phyloP scores from a whole-genome alignment of 1,284 basidiomycete genomes.

The Sporisorium reilianum region DNA sequence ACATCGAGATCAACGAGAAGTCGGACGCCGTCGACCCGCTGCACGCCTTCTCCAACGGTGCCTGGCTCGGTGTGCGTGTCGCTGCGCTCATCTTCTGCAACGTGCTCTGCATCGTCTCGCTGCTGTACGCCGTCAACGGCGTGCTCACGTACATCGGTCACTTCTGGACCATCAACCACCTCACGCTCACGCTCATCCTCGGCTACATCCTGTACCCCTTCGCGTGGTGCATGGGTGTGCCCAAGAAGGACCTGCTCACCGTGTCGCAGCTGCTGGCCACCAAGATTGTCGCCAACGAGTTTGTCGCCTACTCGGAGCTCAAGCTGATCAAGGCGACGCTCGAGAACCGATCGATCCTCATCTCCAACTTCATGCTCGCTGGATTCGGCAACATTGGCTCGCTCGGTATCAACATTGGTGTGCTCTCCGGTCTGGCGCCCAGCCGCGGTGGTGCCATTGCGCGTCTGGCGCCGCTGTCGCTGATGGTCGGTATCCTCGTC shows the following conservation, averaged over 20 bases:
- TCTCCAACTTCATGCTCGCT: constrained; percentile 84
- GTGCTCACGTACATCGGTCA: constrained; percentile 88
- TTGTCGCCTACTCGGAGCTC: constrained; percentile 78
- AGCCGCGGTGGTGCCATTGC: constrained; percentile 79
- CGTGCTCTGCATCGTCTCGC: constrained; percentile 78
- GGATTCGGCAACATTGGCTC: constrained; percentile 85
- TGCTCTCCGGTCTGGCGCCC: constrained; percentile 85
- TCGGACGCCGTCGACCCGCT: constrained; percentile 76
- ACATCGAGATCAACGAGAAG: constrained; percentile 78
- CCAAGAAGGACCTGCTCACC: constrained; percentile 67
- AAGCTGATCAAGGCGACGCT: constrained; percentile 71
- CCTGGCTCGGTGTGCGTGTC: constrained; percentile 84
- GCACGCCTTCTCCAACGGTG: constrained; percentile 89
- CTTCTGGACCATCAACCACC: constrained; percentile 81
- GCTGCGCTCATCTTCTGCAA: constrained; percentile 87
- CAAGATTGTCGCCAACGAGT: constrained; percentile 85
- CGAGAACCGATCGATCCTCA: constrained; percentile 78
- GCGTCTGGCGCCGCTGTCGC: constrained; percentile 77
- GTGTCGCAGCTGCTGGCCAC: constrained; percentile 78
- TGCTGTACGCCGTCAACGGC: constrained; percentile 85
- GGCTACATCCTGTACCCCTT: constrained; percentile 87
- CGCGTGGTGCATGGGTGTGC: constrained; percentile 74
- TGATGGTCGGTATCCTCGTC: constrained; percentile 68
- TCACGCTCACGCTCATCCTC: constrained; percentile 85
- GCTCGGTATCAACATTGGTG: constrained; percentile 90